Percentiles rank a stretch among this genome's conserved stretches.
phyloP scores from a whole-genome alignment of 805 yeast species.

The Ogataea ramenticola region DNA sequence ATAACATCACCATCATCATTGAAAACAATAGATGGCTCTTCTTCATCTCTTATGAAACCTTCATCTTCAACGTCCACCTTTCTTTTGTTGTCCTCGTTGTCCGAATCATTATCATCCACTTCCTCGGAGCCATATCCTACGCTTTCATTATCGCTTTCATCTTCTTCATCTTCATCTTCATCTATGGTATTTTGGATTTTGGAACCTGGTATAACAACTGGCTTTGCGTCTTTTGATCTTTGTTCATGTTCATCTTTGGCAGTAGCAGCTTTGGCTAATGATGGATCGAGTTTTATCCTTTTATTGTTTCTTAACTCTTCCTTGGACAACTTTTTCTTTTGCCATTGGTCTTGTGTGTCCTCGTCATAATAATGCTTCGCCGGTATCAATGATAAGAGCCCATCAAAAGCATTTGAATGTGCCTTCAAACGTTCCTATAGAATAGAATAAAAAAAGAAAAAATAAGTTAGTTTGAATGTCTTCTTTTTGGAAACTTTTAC shows the following conservation, averaged over 20 bases:
- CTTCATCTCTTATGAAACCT: constrained; percentile 5
- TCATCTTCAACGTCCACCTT: constrained; percentile 3
- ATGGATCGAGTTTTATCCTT: constrained; percentile 71
- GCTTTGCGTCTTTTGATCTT: constrained; percentile 47
- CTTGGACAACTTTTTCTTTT: constrained; percentile 68
- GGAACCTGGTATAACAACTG: constrained; percentile 31
- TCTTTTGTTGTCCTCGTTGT: constrained; percentile 40
- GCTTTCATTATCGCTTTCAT: constrained; percentile 11
- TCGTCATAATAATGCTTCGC: constrained; percentile 93
- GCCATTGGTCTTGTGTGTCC: constrained; percentile 86
- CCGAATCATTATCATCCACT: constrained; percentile 7
- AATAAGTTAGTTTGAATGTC: constrained; percentile 1
- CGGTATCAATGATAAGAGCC: constrained; percentile 83
- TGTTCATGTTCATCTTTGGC: constrained; percentile 57
- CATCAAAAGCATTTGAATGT: constrained; percentile 80
- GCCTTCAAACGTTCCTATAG: constrained; percentile 65
- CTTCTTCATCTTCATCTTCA: constrained; percentile 23
- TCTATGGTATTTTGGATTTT: constrained; percentile 13
- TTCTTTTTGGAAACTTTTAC: too few species aligned
- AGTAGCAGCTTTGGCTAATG: constrained; percentile 33
- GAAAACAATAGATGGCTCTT: constrained; percentile 36
- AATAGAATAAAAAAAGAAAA: background rate
- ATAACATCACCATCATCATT: constrained; percentile 67
- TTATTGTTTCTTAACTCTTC: constrained; percentile 55
- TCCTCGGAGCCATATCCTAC: constrained; percentile 12